Base-by-base conservation (phyloP, 1,284 basidiomycete species). In the Ceratobasidium sp. region DNA sequence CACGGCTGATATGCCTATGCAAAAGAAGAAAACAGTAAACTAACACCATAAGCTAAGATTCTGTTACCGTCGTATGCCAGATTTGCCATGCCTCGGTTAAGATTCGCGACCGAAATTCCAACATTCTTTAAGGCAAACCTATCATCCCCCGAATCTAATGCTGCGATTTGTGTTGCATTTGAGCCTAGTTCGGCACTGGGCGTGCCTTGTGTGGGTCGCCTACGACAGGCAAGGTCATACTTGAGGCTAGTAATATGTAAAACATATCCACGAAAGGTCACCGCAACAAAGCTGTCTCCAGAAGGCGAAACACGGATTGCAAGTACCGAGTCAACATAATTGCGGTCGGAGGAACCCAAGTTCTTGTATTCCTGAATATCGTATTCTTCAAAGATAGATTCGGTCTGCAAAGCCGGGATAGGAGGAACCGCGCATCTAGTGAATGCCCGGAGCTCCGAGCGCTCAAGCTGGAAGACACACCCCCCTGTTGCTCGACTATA, bases 221-320 rank as follows among this genome's bases (percentile, higher is more conserved):
- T 41, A 45, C 47, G 59, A 1, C 29, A 24, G 29, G 27, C 9
- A 62, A 24, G 22, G 11, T 41, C 59, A 9, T 45, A 36, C 19
- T 62, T 62, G 27, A 72, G 33, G n/a, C 67, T 56, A n/a, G 45
- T 57, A 9, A 72, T 11, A 24, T 72, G 67, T 15, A 72, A 60
- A 29, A 72, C 36, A 24, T 50, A 59, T 6, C 67, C 67, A 22
- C 56, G 67, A 31, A 31, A 48, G 2, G 67, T 72, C 4, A 50
- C 36, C 22, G 56, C 67, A 60, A 72, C 67, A 60, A 72, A 72
- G 27, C 60, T 45, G 9, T 72, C 56, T 44, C 67, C 67, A 33
- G 54, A 31, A 15, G 67, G 67, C 27, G 67, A 72, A n/a, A 72
- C 67, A 33, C 60, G 67, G 5, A 72, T 47, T 31, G 60, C 56